These are phyloP conservation scores for Nitzschia sp. DNA, from an alignment of 108 stramenopile species.

Conservation along the genomic window DNA sequence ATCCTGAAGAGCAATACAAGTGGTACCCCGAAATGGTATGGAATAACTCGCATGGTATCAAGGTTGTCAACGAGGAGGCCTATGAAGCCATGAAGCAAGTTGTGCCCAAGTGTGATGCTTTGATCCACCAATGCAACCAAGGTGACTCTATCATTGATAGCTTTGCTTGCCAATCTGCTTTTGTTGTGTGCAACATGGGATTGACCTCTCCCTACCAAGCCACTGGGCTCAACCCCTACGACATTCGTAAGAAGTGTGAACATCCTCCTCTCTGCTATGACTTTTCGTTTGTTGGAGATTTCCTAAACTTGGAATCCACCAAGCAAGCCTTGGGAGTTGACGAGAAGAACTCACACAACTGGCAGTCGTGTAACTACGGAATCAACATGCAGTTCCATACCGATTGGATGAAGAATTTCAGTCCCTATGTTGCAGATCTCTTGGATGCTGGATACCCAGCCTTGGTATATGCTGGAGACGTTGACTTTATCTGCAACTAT, in stretches of 20 bases:
- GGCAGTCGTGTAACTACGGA: constrained; percentile 82
- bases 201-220: constrained; percentile 81
- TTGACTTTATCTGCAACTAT: constrained; percentile 98
- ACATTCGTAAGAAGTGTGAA: constrained; percentile 86
- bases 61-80: constrained; percentile 69
- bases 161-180: constrained; percentile 82
- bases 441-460: constrained; percentile 78
- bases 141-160: constrained; percentile 54
- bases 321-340: constrained; percentile 78
- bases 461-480: constrained; percentile 95
- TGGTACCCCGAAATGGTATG: constrained; percentile 92
- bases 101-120: constrained; percentile 68
- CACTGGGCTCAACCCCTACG: constrained; percentile 94
- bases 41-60: constrained; percentile 88
- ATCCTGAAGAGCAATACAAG: constrained; percentile 89
- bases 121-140: constrained; percentile 82
- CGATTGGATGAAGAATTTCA: constrained; percentile 93
- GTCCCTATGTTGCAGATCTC: constrained; percentile 75
- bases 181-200: constrained; percentile 73
- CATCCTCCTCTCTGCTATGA: constrained; percentile 91
- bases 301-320: constrained; percentile 75
- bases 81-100: constrained; percentile 73
- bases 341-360: constrained; percentile 53
- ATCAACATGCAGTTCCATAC: constrained; percentile 85
- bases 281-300: constrained; percentile 81